Evolutionary conservation across 2,329 filamentous ascomycete species (phyloP).

Genomic region (Pseudocercospora musae): DNA sequence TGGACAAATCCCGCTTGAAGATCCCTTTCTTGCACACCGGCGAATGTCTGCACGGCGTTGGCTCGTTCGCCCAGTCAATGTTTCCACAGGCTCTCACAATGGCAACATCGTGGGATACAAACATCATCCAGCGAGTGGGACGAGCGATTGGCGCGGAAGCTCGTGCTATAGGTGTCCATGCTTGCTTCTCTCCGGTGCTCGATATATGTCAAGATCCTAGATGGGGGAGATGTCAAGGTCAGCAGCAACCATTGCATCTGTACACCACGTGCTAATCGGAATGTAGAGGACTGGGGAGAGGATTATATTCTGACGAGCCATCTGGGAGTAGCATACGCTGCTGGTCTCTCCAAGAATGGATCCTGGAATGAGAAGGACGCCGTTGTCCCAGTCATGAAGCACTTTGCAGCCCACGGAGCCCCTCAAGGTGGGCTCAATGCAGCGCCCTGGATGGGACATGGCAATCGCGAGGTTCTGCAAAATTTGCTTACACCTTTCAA

Average conservation of each 20-base stretch:
- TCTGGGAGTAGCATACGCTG: slow-evolving; percentile 17
- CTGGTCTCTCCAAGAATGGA: slow-evolving; percentile 18
- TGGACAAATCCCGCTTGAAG: slow-evolving; percentile 18
- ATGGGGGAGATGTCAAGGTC: slow-evolving; percentile 20
- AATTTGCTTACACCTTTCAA: slow-evolving; percentile 17
- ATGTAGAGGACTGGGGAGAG: slow-evolving; percentile 20
- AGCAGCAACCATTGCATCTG: background rate
- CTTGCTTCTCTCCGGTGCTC: slow-evolving; percentile 17
- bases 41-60: slow-evolving; percentile 21
- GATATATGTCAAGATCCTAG: slow-evolving; percentile 18
- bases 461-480: slow-evolving; percentile 16
- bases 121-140: slow-evolving; percentile 11
- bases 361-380: slow-evolving; percentile 13
- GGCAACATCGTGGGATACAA: slow-evolving; percentile 15
- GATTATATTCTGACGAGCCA: slow-evolving; percentile 19
- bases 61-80: slow-evolving; percentile 20
- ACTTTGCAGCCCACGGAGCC: slow-evolving; percentile 20
- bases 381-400: slow-evolving; percentile 21
- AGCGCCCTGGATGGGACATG: slow-evolving; percentile 18
- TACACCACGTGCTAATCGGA: background rate
- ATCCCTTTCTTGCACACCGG: slow-evolving; percentile 18
- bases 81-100: slow-evolving; percentile 18
- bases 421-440: slow-evolving; percentile 16
- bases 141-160: slow-evolving; percentile 17
- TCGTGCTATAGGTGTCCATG: slow-evolving; percentile 18